Percentiles rank a stretch among this genome's conserved stretches.
Conservation (phyloP, 306 rosid species). For the Begonia loranthoides region DNA sequence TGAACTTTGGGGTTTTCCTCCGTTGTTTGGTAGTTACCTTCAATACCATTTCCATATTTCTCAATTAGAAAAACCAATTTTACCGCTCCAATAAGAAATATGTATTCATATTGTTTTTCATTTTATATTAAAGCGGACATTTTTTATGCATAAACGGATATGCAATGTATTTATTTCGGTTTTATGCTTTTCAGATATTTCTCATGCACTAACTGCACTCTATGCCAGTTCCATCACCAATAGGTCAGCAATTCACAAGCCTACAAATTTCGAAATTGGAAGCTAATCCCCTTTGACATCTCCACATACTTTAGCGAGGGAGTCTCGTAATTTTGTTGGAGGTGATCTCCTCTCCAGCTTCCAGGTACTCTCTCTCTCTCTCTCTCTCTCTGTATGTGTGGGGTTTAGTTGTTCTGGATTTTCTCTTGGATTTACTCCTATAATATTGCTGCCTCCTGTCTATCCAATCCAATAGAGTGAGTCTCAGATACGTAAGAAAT, state of each 20-base stretch:
- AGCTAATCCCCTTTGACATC: constrained; percentile 39
- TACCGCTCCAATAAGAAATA: no score
- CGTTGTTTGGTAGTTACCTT: constrained; percentile 14
- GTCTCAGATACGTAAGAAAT: no score
- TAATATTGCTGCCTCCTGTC: no score
- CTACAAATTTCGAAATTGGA: constrained; percentile 34
- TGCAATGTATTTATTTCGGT: constrained; percentile 16
- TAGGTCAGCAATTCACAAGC: constrained; percentile 60
- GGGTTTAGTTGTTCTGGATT: no score
- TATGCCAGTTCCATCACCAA: constrained; percentile 49
- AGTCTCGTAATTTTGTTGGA: constrained; percentile 30
- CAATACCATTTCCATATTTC: no score
- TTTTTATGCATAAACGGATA: no score
- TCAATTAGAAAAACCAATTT: no score
- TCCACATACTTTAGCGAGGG: constrained; percentile 23
- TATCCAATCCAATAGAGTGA: no score
- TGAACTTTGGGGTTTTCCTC: constrained; percentile 14
- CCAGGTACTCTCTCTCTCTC: constrained; percentile 22
- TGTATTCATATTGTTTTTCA: no score
- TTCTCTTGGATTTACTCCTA: no score
- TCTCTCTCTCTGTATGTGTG: constrained; percentile 13
- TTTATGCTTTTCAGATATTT: constrained; percentile 73
- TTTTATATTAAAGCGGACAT: no score
- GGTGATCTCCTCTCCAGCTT: constrained; percentile 28
- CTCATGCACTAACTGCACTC: constrained; percentile 54